Base-by-base conservation (phyloP, 2,329 filamentous ascomycete genomes). In the Cladophialophora chaetospira region DNA sequence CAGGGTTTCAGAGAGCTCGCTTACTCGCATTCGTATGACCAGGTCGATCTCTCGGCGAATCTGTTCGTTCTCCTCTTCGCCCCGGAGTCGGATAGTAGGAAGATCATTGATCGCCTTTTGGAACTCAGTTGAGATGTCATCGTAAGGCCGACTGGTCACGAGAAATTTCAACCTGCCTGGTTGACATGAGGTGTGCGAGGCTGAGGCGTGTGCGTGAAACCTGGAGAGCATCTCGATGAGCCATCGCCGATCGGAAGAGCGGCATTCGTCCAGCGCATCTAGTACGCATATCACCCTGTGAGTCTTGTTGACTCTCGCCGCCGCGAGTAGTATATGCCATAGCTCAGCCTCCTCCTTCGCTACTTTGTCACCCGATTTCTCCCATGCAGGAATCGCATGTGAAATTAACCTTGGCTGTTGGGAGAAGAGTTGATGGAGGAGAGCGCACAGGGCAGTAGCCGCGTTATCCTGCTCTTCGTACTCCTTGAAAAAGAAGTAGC, bases 401-500 rank as follows among this genome's bases (percentile, higher is more conserved):
- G 13, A 29, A 9, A 75, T 43, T 0, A 74, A 63, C n/a, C 61
- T 3, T 10, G 64, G 64, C 33, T 63, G 57, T 6, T 63, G 36
- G 6, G 25, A 48, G 49, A 74, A 73, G 0, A 76, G 61, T 47
- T 76, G 71, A 62, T 75, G 71, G 0, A 76, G 64, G 11, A 75
- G 23, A 5, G 70, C 68, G 36, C 68, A 74, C 0, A 76, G 42
- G 3, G 71, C 72, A 3, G 19, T 64, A 6, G 55, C 38, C 35
- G 70, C 36, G 31, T 47, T 62, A 21, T 70, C 68, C 49, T 75
- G 70, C 1, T 69, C 62, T 0, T 70, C 63, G 36, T 73, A 69
- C 42, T 73, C 71, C 55, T 73, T 74, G 62, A 75, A 76, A 60
- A 73, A 75, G 60, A 62, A 60, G 31, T 69, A 74, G 48, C 69